phyloP scores from a whole-genome alignment of 306 rosid genomes.

The Acmispon strigosus region DNA sequence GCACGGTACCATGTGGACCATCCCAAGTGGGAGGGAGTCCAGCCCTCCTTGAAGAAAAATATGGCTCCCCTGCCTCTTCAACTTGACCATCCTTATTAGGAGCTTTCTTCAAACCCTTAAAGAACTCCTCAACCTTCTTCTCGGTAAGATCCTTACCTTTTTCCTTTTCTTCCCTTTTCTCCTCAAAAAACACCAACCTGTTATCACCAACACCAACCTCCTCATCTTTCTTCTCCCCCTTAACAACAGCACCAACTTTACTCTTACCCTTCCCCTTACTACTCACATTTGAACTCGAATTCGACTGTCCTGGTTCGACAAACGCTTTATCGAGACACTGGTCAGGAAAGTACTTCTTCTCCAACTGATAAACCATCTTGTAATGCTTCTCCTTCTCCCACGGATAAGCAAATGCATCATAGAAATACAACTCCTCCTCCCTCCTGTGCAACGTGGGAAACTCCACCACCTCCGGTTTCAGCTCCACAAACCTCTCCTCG shows the following conservation, averaged over 20 bases:
- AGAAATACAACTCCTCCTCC: conserved; percentile 78
- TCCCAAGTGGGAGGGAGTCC: conserved; percentile 85
- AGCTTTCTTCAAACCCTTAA: conserved; percentile 71
- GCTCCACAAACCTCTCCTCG: conserved; percentile 57
- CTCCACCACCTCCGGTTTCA: conserved; percentile 80
- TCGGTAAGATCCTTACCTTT: conserved; percentile 31
- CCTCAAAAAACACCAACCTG: conserved; percentile 64
- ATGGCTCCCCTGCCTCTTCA: conserved; percentile 68
- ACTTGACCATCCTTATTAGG: conserved; percentile 37
- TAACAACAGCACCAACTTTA: neutral
- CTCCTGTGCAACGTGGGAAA: conserved; percentile 59
- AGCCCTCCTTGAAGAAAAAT: conserved; percentile 56
- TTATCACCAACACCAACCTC: conserved; percentile 26
- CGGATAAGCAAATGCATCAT: conserved; percentile 67
- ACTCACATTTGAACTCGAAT: neutral
- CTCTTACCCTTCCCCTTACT: too few relatives aligned
- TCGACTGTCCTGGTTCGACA: conserved; percentile 66
- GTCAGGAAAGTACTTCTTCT: conserved; percentile 82
- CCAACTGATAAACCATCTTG: conserved; percentile 86
- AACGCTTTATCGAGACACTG: conserved; percentile 84
- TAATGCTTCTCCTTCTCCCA: conserved; percentile 97
- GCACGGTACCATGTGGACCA: conserved; percentile 66
- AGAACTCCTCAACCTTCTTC: conserved; percentile 88
- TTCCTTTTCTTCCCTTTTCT: conserved; percentile 12
- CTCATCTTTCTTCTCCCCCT: conserved; percentile 14